Base-by-base conservation (phyloP, 768 basidiomycete species). In the Nidularia sp. region DNA sequence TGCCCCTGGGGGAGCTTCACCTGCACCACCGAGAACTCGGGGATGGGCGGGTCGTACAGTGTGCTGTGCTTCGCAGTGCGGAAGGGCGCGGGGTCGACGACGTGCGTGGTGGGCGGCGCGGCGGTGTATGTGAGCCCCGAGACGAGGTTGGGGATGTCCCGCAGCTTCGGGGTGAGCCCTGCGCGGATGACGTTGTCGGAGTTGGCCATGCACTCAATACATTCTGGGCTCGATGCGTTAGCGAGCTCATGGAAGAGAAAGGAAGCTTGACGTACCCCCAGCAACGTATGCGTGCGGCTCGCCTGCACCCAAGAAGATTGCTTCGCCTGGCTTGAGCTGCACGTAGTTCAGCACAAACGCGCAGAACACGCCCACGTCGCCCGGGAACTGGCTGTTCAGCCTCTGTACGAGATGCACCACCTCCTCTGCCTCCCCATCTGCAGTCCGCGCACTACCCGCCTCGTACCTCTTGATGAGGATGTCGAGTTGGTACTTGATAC, bases 171-270 rank as follows among this genome's bases (percentile, higher is more conserved):
- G 0, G 97, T 99, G 39, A 99, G 84, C 10, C 97, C 97, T 5
- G 97, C 97, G 33, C 97, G 91, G 57, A 99, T 95, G 67, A 99
- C 97, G 67, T 98, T 98, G 73, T 99, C 97, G 0, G 93, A 95
- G 55, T 95, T 95, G 25, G 96, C 96, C 95, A 98, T 98, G 73
- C 93, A 96, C 65, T 98, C 97, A 64, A 98, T 93, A 68, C 95
- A 95, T 64, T 99, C 96, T 96, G 61, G 4, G 39, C 32, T 2
- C 32, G 8, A 46, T 39, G 39, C 48, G 13, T 15, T 3, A 49
- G 32, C 50, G 47, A 12, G 34, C 25, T 32, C 13, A 39, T 55
- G 53, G 31, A 59, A 47, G 12, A 35, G 49, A 41, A 45, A 54
- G 39, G 39, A 12, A 53, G 41, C 29, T 8, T 51, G 15, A 34